Evolutionary conservation across 2,329 filamentous ascomycete species (phyloP), one percentile per base, ranked within the genome.

Genomic region (Fusarium tuaranense): DNA sequence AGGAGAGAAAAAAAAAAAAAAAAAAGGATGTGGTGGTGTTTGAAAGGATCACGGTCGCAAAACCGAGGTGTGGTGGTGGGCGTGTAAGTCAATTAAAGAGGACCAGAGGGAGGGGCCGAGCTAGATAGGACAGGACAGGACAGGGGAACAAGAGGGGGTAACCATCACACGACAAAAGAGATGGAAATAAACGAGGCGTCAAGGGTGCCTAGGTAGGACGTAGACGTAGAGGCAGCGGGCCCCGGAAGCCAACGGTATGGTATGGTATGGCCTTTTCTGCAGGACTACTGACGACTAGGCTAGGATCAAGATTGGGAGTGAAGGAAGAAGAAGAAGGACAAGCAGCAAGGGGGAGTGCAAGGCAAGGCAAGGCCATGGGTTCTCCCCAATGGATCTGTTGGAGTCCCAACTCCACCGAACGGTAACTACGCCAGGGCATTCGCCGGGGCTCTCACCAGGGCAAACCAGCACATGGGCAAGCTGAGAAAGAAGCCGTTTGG

Each of bases 61-160:
- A 67, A 67, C 36, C 55, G 61, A n/a, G 63, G 57, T 62, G 63
- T 30, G 44, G 72, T 44, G 72, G 72, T 65, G 68, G 76, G 74
- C 73, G 73, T 79, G 74, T 79, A 79, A 79, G 77, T 78, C 71
- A 76, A 75, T 78, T 78, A 76, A 74, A 74, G 75, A 75, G 66
- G 71, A 57, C 65, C 38, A 44, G 62, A 72, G 70, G 62, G 62
- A 72, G 70, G 62, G 61, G 55, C 69, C 36, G 55, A 25, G 48
- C 48, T 64, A 65, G 57, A 53, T 60, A 69, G 64, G 71, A 32
- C 30, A 32, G 55, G 71, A 32, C 30, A 32, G 55, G 36, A 69
- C 16, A 55, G 63, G 36, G 41, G 61, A 55, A 55, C 46, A 63
- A 32, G 63, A 70, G 63, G 73, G 72, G 53, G 18, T 39, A 66